Evolutionary conservation across 495 filamentous ascomycete species (phyloP), one percentile per base, ranked within the genome.

Genomic region (Penicillium alfredii): DNA sequence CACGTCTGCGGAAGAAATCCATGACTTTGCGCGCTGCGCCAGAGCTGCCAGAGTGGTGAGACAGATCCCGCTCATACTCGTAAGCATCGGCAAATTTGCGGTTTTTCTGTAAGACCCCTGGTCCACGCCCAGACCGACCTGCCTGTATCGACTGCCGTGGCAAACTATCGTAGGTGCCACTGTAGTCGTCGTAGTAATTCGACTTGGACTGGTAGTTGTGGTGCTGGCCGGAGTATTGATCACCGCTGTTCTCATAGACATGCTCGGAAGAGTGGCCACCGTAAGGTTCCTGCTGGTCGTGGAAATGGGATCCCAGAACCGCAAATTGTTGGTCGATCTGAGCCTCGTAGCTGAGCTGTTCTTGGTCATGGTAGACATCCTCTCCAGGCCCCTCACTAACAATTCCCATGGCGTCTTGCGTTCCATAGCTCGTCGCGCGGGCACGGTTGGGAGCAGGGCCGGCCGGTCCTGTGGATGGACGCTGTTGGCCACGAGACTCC

Each of bases 1-100:
- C 86, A 43, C 88, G 74, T 55, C 89, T 69, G 51, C 92, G 76
- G 68, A 98, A 98, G 61, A 95, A 92, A 62, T 96, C 92, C 92
- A 98, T 98, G 30, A 98, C 92, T 50, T 84, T 81, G 47, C 86
- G 79, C 11, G 89, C 87, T 10, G 87, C 82, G 21, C 87, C 86
- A 38, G 77, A 85, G 51, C 82, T 92, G 19, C 90, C 92, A 3
- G 77, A 80, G 56, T 88, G 79, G 36, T 81, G 74, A 6, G 80
- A 65, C 23, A 65, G 63, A 38, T 79, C 74, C 32, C 76, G 71
- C 38, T 82, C 79, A 33, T 80, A 77, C 47, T 95, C 88, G 51
- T 89, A 94, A n/a, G 86, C 87, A 46, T 96, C 87, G 3, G 74
- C 79, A 47, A 98, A 94, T 40, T 86, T 88, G 47, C 81, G 72